A percentile compares a stretch with the other conserved stretches of the same genome.
phyloP scores from a whole-genome alignment of 345 rosid genomes.

The Brassica carinata region DNA sequence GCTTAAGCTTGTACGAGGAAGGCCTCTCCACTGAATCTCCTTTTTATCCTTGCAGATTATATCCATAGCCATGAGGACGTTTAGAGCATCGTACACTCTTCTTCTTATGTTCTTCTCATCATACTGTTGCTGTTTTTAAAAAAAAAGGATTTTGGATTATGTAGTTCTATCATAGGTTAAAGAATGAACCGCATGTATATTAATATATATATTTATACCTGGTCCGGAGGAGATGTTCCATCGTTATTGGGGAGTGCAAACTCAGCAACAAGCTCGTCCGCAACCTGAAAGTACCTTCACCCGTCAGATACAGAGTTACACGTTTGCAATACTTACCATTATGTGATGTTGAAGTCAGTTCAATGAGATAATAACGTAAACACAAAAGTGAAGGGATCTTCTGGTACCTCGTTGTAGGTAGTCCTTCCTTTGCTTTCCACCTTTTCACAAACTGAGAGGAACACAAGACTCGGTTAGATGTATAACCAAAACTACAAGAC shows the following conservation, averaged over 20 bases:
- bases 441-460: conserved; percentile 83
- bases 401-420: conserved; percentile 87
- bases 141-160: background rate
- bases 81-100: conserved; percentile 97
- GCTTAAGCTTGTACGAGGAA: conserved; percentile 88
- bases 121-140: conserved; percentile 75
- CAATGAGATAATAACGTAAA: background rate
- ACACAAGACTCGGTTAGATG: background rate
- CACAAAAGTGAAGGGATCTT: background rate
- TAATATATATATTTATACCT: conserved; percentile 49
- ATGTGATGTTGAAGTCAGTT: background rate
- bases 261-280: conserved; percentile 99
- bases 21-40: conserved; percentile 99
- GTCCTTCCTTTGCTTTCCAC: conserved; percentile 99
- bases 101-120: conserved; percentile 98
- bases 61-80: conserved; percentile 99
- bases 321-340: background rate
- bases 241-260: conserved; percentile 81
- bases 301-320: conserved; percentile 39
- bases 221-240: conserved; percentile 74
- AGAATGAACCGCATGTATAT: background rate
- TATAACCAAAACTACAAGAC: background rate
- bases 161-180: background rate
- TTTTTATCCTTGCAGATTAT: conserved; percentile 97
- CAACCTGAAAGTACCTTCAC: conserved; percentile 70